Conservation (phyloP, 805 yeast species). For the Wickerhamomyces kurtzmanii region DNA sequence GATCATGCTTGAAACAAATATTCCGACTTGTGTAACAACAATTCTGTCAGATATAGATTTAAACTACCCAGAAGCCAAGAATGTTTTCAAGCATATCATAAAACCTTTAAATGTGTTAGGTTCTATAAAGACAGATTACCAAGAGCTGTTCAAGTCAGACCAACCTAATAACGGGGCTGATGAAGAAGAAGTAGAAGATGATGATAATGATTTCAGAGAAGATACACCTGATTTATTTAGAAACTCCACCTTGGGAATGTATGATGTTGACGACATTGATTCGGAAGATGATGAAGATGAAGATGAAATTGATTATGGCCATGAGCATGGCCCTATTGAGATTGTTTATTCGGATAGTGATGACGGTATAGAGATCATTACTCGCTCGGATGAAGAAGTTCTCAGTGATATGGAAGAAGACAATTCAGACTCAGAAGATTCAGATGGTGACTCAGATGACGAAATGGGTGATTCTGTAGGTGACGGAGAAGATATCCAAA, state of each 20-base stretch:
- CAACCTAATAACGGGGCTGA: slow-evolving; percentile 28
- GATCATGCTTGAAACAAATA: slow-evolving; percentile 57
- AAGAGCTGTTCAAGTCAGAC: slow-evolving; percentile 42
- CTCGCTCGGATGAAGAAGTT: slow-evolving; percentile 18
- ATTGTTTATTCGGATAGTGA: slow-evolving; percentile 23
- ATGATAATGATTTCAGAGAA: slow-evolving; percentile 48
- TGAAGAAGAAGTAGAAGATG: slow-evolving; percentile 46
- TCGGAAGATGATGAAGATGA: slow-evolving; percentile 53
- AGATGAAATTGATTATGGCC: slow-evolving; percentile 31
- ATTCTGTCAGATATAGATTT: slow-evolving; percentile 61
- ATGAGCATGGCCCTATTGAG: slow-evolving; percentile 13
- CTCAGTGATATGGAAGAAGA: slow-evolving; percentile 9
- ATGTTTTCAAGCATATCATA: slow-evolving; percentile 47
- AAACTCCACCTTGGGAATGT: slow-evolving; percentile 92
- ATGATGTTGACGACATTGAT: slow-evolving; percentile 68
- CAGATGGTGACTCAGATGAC: not conserved
- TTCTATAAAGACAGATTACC: slow-evolving; percentile 44
- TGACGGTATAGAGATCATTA: slow-evolving; percentile 18
- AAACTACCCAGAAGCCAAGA: slow-evolving; percentile 58
- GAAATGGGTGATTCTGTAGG: not conserved
- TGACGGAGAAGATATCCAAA: too few relatives aligned
- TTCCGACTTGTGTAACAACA: slow-evolving; percentile 46
- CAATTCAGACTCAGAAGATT: slow-evolving; percentile 6
- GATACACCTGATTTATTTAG: slow-evolving; percentile 77
- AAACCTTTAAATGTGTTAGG: slow-evolving; percentile 51